A percentile compares a stretch with the other conserved stretches of the same genome.
Evolutionary conservation across 768 basidiomycete genomes (phyloP).

Genomic region (Suillus fuscotomentosus): DNA sequence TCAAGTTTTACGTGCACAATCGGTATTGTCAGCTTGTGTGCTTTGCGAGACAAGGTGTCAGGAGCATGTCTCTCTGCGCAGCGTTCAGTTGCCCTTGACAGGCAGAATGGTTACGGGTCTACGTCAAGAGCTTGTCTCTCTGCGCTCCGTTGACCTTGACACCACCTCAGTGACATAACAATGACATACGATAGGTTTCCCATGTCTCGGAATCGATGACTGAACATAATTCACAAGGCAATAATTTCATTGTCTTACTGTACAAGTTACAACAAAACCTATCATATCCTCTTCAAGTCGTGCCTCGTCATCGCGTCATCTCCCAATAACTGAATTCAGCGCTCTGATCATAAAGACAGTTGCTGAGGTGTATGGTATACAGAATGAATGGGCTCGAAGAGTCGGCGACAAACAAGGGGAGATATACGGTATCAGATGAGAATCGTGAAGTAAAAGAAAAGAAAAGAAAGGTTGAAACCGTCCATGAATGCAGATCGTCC

Average conservation of each 20-base stretch:
- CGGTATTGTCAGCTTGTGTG: background rate
- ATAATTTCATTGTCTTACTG: too few species aligned
- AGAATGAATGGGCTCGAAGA: background rate
- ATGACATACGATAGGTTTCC: background rate
- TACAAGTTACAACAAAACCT: too few species aligned
- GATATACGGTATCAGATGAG: background rate
- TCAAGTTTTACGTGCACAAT: background rate
- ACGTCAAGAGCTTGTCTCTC: too few species aligned
- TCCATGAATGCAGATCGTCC: constrained; percentile 29
- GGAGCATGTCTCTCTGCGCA: background rate
- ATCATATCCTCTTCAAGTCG: background rate
- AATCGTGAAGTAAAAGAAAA: background rate
- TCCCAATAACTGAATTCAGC: background rate
- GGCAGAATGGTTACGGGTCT: too few species aligned
- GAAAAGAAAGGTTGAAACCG: constrained; percentile 7
- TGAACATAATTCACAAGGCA: too few species aligned
- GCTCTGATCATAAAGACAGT: background rate
- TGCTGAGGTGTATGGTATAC: background rate
- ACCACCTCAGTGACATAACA: too few species aligned
- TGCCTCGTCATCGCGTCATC: background rate
- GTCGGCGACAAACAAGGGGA: background rate
- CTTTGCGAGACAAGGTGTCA: background rate
- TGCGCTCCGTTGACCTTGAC: too few species aligned
- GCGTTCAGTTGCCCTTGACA: background rate
- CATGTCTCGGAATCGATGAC: background rate